Conservation (phyloP, 306 rosid genomes). For the Prunus fruticosa region DNA sequence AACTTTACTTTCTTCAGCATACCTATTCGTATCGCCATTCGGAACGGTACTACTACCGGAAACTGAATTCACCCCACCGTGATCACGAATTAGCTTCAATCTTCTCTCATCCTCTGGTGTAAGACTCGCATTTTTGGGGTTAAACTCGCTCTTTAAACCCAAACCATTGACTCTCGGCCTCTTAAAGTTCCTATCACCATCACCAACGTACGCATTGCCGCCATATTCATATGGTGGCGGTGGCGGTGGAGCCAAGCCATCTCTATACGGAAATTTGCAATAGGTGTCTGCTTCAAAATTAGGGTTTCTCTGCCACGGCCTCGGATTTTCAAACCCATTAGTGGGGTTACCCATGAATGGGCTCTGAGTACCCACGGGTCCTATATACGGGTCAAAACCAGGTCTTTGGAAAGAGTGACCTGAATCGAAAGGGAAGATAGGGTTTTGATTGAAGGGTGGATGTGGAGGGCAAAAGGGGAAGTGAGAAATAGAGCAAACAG, state of each 20-base stretch:
- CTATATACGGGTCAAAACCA: slow-evolving; percentile 23
- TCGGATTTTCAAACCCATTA: slow-evolving; percentile 27
- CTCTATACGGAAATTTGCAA: slow-evolving; percentile 25
- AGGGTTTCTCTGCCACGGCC: slow-evolving; percentile 33
- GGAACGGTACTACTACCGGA: not conserved
- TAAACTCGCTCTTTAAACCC: slow-evolving; percentile 16
- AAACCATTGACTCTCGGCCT: slow-evolving; percentile 55
- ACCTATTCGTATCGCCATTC: slow-evolving; percentile 3
- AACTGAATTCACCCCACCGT: slow-evolving; percentile 39
- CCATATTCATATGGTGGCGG: slow-evolving; percentile 28
- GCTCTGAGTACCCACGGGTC: slow-evolving; percentile 13
- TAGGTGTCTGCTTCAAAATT: slow-evolving; percentile 21
- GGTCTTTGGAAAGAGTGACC: slow-evolving; percentile 21
- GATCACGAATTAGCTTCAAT: slow-evolving; percentile 81
- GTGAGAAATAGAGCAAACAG: slow-evolving; percentile 42
- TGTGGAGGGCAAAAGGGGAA: slow-evolving; percentile 56
- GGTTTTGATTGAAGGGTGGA: slow-evolving; percentile 40
- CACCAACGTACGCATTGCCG: slow-evolving; percentile 26
- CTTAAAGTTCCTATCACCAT: slow-evolving; percentile 55
- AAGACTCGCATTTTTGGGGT: slow-evolving; percentile 10
- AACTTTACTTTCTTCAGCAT: slow-evolving; percentile 5
- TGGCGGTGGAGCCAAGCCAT: slow-evolving; percentile 9
- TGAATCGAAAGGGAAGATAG: slow-evolving; percentile 22
- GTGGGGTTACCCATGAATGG: slow-evolving; percentile 19
- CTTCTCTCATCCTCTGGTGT: slow-evolving; percentile 61